Base-by-base conservation (phyloP, 306 rosid species). In the Pyrus betulifolia region DNA sequence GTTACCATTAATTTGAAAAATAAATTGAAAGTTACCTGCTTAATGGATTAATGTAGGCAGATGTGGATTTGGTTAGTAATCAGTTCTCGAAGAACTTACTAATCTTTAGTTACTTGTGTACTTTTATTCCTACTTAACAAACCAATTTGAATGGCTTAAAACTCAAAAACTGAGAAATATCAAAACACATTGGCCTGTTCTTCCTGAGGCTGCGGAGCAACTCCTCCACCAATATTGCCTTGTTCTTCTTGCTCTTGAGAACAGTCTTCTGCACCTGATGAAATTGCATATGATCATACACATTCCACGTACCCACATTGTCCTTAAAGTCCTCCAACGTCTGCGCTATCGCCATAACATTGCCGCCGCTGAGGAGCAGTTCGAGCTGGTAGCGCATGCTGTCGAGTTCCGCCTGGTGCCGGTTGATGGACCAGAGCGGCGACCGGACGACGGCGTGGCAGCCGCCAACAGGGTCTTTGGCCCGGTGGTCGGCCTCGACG, bases 401-500 rank as follows among this genome's bases (percentile, higher is more conserved):
- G 18, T 28, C 30, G 27, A 61, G 69, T 44, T 74, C 70, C 0
- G 44, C 11, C 38, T 23, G 31, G 21, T 4, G 9, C 21, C 11
- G 7, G 23, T 18, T 7, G 21, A 44, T 25, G 40, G 4, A 54
- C 17, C 42, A 54, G 25, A 66, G 25, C 25, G 54, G 31, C 14
- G 11, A n/a, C 11, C 13, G n/a, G 3, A 76, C 13, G 8, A 52
- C 19, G 2, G 25, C 33, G 73, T 54, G 25, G 60, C 67, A 67
- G 15, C 74, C 79, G 10, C 65, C 55, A 22, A 67, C 57, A 35
- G 79, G 79, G 73, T 76, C 73, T 17, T 30, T 67, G 35, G 66
- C 73, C 0, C 73, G 79, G 6, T 17, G 23, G 11, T 76, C 31
- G 40, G 79, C 55, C 27, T 76, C 66, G 2, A 40, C 60, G 3